Evolutionary conservation across 805 yeast species (phyloP).

Genomic region (Candida tibetensis): DNA sequence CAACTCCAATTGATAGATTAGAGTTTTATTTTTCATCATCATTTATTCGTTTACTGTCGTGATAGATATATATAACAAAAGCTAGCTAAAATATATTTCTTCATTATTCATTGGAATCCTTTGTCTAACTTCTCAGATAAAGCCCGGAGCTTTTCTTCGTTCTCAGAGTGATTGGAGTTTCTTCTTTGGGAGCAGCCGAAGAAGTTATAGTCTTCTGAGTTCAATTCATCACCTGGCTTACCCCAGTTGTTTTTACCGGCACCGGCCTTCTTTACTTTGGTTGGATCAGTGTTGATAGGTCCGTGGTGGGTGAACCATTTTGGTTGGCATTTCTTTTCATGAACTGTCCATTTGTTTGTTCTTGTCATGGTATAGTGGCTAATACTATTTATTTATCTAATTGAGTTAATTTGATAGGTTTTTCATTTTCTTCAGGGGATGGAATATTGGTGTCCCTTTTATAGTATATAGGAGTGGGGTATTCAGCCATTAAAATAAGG

Average conservation of each 20-base stretch:
- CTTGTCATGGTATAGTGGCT: constrained; percentile 53
- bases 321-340: constrained; percentile 57
- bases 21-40: not conserved
- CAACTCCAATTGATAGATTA: no score
- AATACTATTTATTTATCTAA: no score
- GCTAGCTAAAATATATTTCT: constrained; percentile 1
- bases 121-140: constrained; percentile 22
- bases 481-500: no score
- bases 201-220: constrained; percentile 43
- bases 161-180: constrained; percentile 38
- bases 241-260: constrained; percentile 93
- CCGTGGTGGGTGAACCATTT: constrained; percentile 82
- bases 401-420: no score
- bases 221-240: constrained; percentile 69
- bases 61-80: not conserved
- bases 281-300: constrained; percentile 64
- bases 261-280: constrained; percentile 76
- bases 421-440: no score
- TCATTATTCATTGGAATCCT: constrained; percentile 3
- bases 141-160: constrained; percentile 27
- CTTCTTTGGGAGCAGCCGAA: constrained; percentile 29
- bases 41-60: not conserved
- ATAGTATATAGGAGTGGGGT: no score
- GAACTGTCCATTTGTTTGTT: constrained; percentile 74
- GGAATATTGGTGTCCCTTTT: no score